A percentile compares a stretch with the other conserved stretches of the same genome.
Conservation (phyloP, 2,329 filamentous ascomycete genomes). For the Neonectria magnoliae region DNA sequence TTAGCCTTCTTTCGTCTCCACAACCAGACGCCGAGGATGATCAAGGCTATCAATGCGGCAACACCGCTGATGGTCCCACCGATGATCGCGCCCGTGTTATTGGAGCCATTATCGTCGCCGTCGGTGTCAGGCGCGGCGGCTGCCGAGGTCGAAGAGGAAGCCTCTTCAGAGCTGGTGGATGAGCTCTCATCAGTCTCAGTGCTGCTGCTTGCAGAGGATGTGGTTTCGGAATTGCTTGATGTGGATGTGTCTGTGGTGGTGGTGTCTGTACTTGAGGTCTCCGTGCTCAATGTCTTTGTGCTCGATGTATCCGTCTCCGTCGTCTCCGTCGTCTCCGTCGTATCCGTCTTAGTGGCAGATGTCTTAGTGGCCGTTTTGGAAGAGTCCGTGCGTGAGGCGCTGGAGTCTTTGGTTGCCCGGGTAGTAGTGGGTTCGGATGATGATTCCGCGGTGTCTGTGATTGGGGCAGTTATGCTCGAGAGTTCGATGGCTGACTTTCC, state of each 20-base stretch:
- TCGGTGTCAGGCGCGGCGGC: constrained; percentile 44
- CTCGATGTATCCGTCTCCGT: neutral
- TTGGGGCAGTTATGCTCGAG: constrained; percentile 51
- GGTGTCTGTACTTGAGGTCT: constrained; percentile 15
- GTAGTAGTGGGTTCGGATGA: constrained; percentile 55
- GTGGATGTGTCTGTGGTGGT: constrained; percentile 15
- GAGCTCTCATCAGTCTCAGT: constrained; percentile 36
- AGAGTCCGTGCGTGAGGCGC: neutral
- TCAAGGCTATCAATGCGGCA: constrained; percentile 55
- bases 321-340: neutral
- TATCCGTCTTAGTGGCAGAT: constrained; percentile 12
- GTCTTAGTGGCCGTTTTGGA: constrained; percentile 19
- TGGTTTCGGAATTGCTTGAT: constrained; percentile 7
- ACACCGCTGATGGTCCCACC: constrained; percentile 65
- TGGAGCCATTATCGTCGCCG: constrained; percentile 42
- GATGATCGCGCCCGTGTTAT: constrained; percentile 61
- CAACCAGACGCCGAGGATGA: constrained; percentile 55
- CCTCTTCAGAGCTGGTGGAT: constrained; percentile 27
- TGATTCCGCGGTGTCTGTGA: constrained; percentile 52
- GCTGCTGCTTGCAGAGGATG: constrained; percentile 24
- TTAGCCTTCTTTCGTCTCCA: constrained; percentile 56
- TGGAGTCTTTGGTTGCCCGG: constrained; percentile 44
- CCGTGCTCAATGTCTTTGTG: constrained; percentile 7
- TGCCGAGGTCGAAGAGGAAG: constrained; percentile 32
- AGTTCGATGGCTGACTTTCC: constrained; percentile 51